Evolutionary conservation across 163 green algal genomes (phyloP).

Genomic region (Chloroidium sp.): DNA sequence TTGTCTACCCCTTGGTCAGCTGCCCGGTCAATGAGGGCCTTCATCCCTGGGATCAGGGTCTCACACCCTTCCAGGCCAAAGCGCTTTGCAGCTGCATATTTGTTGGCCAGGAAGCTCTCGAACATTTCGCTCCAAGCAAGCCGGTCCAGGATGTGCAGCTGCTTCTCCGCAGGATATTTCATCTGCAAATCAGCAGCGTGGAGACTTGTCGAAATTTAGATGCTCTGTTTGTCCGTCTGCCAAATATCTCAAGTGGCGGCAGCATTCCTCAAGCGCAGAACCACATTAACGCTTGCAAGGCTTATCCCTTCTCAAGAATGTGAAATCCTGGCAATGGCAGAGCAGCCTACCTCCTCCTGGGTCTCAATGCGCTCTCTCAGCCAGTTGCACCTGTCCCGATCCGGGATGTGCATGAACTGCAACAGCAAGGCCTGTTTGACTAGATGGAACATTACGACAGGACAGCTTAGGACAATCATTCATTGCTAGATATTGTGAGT

Average conservation of each 20-base stretch:
- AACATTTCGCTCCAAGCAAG: conserved; percentile 93
- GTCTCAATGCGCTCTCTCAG: conserved; percentile 89
- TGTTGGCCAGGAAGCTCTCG: conserved; percentile 95
- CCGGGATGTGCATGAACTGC: conserved; percentile 98
- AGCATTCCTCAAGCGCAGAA: neutral
- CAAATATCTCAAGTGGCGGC: no score
- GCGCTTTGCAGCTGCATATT: conserved; percentile 94
- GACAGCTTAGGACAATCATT: neutral
- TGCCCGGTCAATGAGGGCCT: conserved; percentile 83
- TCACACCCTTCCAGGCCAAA: conserved; percentile 97
- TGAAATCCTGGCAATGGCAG: neutral
- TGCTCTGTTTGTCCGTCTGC: no score
- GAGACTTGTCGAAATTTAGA: no score
- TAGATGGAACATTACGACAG: no score
- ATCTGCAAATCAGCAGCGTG: neutral
- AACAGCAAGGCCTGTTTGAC: neutral
- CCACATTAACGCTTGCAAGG: neutral
- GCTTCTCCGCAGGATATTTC: conserved; percentile 42
- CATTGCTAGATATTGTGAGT: neutral
- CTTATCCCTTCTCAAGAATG: neutral
- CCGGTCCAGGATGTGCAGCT: conserved; percentile 87
- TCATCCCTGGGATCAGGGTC: conserved; percentile 95
- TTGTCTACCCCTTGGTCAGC: conserved; percentile 79
- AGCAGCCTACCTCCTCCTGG: conserved; percentile 19
- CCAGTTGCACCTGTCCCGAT: conserved; percentile 94